Conservation (phyloP, 805 yeast genomes). For the Kuraishia hungarica region DNA sequence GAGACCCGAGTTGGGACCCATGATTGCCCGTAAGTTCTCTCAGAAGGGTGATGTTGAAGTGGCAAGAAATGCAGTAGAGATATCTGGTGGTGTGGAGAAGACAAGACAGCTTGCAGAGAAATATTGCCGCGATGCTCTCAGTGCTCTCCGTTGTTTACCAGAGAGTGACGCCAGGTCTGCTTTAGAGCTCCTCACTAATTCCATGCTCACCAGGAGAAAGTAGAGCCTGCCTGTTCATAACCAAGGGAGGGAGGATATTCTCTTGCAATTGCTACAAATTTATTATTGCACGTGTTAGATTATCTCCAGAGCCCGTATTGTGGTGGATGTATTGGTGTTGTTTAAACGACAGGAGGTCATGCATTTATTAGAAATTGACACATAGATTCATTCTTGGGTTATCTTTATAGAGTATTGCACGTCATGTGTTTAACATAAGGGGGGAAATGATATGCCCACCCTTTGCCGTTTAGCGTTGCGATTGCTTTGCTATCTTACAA, state of each 20-base stretch:
- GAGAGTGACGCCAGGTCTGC: conserved; percentile 88
- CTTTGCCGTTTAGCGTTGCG: too few relatives aligned
- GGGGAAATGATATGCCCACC: too few relatives aligned
- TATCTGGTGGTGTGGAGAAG: conserved; percentile 64
- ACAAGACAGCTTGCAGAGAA: conserved; percentile 71
- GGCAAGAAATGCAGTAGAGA: conserved; percentile 69
- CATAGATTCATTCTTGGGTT: too few relatives aligned
- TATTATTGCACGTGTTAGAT: too few relatives aligned
- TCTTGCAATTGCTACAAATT: too few relatives aligned
- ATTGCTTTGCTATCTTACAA: background rate
- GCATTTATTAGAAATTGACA: too few relatives aligned
- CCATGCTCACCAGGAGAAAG: conserved; percentile 74
- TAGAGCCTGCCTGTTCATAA: conserved; percentile 15
- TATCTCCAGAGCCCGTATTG: too few relatives aligned
- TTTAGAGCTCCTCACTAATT: conserved; percentile 72
- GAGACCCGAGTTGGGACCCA: conserved; percentile 73
- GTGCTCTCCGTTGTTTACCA: conserved; percentile 66
- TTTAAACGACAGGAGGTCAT: too few relatives aligned
- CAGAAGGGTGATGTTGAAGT: conserved; percentile 75
- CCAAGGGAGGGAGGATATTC: too few relatives aligned
- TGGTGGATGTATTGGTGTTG: too few relatives aligned
- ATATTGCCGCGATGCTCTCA: conserved; percentile 70
- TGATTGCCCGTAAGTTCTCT: conserved; percentile 77
- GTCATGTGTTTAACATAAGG: too few relatives aligned
- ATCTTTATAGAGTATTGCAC: too few relatives aligned